A percentile compares a stretch with the other conserved stretches of the same genome.
Conservation (phyloP, 2,329 filamentous ascomycete species). For the Alternaria angustiovoidea region DNA sequence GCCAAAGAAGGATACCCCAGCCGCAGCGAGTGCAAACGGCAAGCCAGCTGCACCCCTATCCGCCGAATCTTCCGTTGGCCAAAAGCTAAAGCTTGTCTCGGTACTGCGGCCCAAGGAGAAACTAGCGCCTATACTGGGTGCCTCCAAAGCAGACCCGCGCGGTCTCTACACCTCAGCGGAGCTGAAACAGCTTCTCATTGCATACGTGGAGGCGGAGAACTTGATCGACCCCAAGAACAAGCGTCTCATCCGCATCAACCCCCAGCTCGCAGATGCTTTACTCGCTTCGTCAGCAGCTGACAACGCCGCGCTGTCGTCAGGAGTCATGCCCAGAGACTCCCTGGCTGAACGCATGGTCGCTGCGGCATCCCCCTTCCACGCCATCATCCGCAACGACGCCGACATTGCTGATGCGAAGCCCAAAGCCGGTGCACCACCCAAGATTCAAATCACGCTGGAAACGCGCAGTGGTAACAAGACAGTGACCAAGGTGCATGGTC, state of each 20-base stretch:
- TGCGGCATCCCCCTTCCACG: constrained; percentile 64
- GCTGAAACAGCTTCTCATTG: constrained; percentile 63
- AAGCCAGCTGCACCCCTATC: constrained; percentile 52
- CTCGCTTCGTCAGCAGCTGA: constrained; percentile 64
- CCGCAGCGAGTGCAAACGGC: constrained; percentile 45
- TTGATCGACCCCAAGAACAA: constrained; percentile 66
- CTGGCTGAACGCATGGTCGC: constrained; percentile 67
- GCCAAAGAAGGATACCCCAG: constrained; percentile 62
- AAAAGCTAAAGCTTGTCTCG: constrained; percentile 60
- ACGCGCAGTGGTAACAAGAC: constrained; percentile 72
- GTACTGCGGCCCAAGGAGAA: constrained; percentile 67
- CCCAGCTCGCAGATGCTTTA: constrained; percentile 68
- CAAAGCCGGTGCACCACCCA: constrained; percentile 67
- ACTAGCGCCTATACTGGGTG: constrained; percentile 63
- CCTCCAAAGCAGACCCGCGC: constrained; percentile 58
- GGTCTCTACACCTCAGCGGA: constrained; percentile 68
- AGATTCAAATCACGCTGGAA: constrained; percentile 67
- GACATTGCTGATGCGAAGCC: constrained; percentile 59
- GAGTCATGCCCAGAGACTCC: constrained; percentile 66
- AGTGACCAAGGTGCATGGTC: constrained; percentile 67
- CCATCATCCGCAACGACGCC: constrained; percentile 61
- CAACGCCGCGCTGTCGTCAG: constrained; percentile 64
- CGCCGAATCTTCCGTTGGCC: constrained; percentile 55
- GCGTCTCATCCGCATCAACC: constrained; percentile 68
- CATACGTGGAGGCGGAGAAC: constrained; percentile 66